Percentiles rank a stretch among this genome's conserved stretches.
These are phyloP conservation scores for Chimonanthus praecox DNA, from an alignment of 164 flowering plant genomes.

Conservation along the genomic window DNA sequence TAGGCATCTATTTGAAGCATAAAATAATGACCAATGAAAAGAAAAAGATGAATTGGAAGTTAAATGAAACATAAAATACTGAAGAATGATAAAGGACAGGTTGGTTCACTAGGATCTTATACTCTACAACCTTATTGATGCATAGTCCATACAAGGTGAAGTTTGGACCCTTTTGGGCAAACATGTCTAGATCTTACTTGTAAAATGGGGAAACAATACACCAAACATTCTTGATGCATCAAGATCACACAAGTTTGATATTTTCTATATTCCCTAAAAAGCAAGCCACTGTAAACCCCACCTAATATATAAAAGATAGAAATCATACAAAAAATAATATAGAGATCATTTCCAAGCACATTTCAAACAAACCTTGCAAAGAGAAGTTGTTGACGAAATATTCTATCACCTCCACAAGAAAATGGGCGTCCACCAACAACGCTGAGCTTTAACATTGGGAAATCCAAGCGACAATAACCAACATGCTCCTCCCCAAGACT, in stretches of 20 bases:
- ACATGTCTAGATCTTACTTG: not conserved
- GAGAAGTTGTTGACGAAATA: slow-evolving; percentile 58
- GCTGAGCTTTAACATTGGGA: slow-evolving; percentile 56
- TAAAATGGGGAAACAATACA: not conserved
- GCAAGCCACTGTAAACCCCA: not conserved
- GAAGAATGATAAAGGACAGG: not conserved
- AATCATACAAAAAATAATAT: not conserved
- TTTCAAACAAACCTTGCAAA: slow-evolving; percentile 46
- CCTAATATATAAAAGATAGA: not conserved
- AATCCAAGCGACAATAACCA: slow-evolving; percentile 61
- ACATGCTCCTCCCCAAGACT: slow-evolving; percentile 84
- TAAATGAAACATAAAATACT: too few relatives aligned
- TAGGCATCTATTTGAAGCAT: not conserved
- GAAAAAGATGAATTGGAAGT: not conserved
- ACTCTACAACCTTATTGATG: not conserved
- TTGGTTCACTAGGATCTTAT: not conserved
- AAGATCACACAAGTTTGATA: not conserved
- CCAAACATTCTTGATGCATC: not conserved
- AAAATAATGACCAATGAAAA: not conserved
- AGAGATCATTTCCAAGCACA: not conserved
- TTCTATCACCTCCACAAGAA: slow-evolving; percentile 58
- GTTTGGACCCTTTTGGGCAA: not conserved
- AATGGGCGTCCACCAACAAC: slow-evolving; percentile 90
- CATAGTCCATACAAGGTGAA: not conserved
- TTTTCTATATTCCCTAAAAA: not conserved